Percentiles rank a stretch among this genome's conserved stretches.
Evolutionary conservation across 140 eudicot species (phyloP).

Genomic region (Anethum foeniculum): DNA sequence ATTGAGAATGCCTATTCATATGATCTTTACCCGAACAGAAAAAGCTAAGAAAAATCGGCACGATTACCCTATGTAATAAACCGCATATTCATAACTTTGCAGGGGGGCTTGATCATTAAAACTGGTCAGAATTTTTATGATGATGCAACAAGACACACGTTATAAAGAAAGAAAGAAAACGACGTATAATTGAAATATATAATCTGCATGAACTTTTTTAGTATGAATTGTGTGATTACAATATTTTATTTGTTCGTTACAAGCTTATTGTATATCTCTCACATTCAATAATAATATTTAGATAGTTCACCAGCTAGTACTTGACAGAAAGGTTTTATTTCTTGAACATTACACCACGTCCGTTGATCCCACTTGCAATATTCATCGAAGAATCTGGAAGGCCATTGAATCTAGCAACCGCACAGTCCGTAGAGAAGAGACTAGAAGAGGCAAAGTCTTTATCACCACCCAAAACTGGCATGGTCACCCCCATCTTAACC

Average conservation of each 20-base stretch:
- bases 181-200: too few relatives aligned
- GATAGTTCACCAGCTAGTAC: background rate
- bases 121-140: background rate
- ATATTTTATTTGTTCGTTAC: background rate
- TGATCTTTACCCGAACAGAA: background rate
- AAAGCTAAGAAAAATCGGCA: background rate
- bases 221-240: background rate
- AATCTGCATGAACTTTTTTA: background rate
- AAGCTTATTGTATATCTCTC: background rate
- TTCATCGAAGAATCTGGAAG: background rate
- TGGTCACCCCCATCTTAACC: conserved; percentile 48
- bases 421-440: conserved; percentile 44
- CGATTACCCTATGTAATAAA: background rate
- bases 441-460: conserved; percentile 30
- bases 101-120: too few relatives aligned
- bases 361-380: conserved; percentile 3
- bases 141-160: background rate
- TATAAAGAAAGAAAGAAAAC: background rate
- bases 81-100: too few relatives aligned
- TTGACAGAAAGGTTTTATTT: background rate
- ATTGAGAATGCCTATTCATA: background rate
- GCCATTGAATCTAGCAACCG: conserved; percentile 41
- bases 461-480: conserved; percentile 77
- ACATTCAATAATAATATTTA: background rate
- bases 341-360: conserved; percentile 7